Evolutionary conservation across 2,329 filamentous ascomycete species (phyloP).

Genomic region (Leptographium galeiforme): DNA sequence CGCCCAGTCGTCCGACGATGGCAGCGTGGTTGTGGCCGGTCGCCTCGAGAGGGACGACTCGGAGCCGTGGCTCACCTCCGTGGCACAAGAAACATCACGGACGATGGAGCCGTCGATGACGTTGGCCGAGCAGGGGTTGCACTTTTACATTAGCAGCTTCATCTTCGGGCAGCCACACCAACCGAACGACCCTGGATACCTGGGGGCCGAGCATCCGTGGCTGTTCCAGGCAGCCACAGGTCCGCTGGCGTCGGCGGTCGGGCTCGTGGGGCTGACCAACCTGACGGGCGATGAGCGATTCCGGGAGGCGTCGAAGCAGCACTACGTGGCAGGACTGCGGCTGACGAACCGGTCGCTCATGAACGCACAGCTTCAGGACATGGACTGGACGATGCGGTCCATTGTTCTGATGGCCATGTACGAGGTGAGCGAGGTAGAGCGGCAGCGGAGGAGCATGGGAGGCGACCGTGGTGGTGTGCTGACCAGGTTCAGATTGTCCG

Average conservation of each 20-base stretch:
- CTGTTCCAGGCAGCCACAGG: constrained; percentile 26
- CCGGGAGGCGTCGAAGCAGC: constrained; percentile 31
- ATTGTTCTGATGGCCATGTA: constrained; percentile 48
- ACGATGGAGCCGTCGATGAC: constrained; percentile 25
- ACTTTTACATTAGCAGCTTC: constrained; percentile 38
- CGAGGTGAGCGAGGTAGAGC: constrained; percentile 30
- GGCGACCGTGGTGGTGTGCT: not conserved
- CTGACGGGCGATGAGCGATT: constrained; percentile 32
- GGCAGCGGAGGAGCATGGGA: no score
- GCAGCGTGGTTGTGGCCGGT: not conserved
- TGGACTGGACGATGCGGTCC: constrained; percentile 33
- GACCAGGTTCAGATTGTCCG: constrained; percentile 25
- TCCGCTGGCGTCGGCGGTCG: constrained; percentile 42
- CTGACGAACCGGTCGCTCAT: constrained; percentile 29
- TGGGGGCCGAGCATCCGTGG: constrained; percentile 18
- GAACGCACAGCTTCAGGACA: constrained; percentile 18
- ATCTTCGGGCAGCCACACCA: constrained; percentile 38
- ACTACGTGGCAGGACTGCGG: constrained; percentile 40
- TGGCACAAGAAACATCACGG: constrained; percentile 8
- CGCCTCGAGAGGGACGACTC: not conserved
- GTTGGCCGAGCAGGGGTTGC: constrained; percentile 31
- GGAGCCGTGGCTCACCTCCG: not conserved
- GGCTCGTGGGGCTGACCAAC: constrained; percentile 44
- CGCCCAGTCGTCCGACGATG: not conserved
- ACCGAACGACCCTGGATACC: constrained; percentile 23